phyloP scores from a whole-genome alignment of 2,329 filamentous ascomycete species.

The Colletotrichum magnum region DNA sequence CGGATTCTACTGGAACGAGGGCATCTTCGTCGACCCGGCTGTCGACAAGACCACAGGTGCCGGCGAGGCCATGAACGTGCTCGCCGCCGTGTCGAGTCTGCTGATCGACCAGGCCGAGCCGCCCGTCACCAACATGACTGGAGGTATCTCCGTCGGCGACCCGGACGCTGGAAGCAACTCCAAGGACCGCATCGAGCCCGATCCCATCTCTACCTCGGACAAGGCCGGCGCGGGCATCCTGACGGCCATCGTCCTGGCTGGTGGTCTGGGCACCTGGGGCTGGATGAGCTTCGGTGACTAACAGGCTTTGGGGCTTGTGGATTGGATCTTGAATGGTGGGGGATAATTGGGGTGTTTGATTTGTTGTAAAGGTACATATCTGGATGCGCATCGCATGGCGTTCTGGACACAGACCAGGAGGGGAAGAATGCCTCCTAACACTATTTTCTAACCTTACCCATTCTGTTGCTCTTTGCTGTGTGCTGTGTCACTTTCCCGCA shows the following conservation, averaged over 20 bases:
- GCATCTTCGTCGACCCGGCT: conserved; percentile 60
- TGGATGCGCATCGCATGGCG: conserved; percentile 39
- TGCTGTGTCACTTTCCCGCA: too few relatives aligned
- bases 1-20: conserved; percentile 73
- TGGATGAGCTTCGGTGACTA: conserved; percentile 61
- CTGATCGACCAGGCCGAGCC: conserved; percentile 57
- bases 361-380: conserved; percentile 32
- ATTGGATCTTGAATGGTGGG: too few relatives aligned
- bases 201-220: conserved; percentile 59
- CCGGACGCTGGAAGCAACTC: conserved; percentile 55
- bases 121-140: conserved; percentile 62
- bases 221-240: conserved; percentile 64
- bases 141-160: conserved; percentile 64
- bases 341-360: conserved; percentile 15
- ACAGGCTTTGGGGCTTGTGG: background rate
- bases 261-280: conserved; percentile 59
- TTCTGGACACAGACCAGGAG: conserved; percentile 25
- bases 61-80: conserved; percentile 71
- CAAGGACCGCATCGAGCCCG: conserved; percentile 48
- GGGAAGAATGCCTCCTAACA: background rate
- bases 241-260: conserved; percentile 59
- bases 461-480: too few relatives aligned
- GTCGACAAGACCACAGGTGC: conserved; percentile 69
- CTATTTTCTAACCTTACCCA: background rate
- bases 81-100: conserved; percentile 67